phyloP scores from a whole-genome alignment of 2,329 filamentous ascomycete genomes.

The Endoconidiophora laricicola region DNA sequence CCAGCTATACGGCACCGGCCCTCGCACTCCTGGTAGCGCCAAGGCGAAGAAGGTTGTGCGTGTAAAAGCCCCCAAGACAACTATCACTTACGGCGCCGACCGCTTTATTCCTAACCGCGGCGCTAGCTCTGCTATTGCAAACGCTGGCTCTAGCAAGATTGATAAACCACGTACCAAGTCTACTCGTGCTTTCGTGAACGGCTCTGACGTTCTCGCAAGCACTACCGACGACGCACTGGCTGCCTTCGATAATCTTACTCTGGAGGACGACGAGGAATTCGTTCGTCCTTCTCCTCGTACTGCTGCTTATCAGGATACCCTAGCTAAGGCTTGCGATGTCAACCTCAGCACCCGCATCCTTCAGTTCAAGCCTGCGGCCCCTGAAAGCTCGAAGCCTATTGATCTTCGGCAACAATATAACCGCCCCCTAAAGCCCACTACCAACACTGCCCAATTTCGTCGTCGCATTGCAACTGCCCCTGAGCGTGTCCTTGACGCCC shows the following conservation, averaged over 20 bases:
- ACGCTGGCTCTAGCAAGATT: conserved; percentile 68
- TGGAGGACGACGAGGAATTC: conserved; percentile 55
- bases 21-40: conserved; percentile 40
- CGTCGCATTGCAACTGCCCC: conserved; percentile 87
- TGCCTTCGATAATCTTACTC: conserved; percentile 62
- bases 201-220: conserved; percentile 56
- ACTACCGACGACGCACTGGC: conserved; percentile 66
- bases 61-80: conserved; percentile 56
- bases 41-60: conserved; percentile 41
- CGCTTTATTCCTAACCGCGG: conserved; percentile 91
- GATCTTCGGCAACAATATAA: conserved; percentile 97
- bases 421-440: conserved; percentile 70
- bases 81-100: conserved; percentile 64
- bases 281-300: conserved; percentile 70
- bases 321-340: conserved; percentile 83
- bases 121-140: conserved; percentile 75
- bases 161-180: conserved; percentile 56
- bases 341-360: conserved; percentile 89
- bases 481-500: conserved; percentile 89
- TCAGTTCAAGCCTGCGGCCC: conserved; percentile 94
- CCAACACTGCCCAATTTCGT: conserved; percentile 66
- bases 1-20: conserved; percentile 68
- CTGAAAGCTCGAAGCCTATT: conserved; percentile 95
- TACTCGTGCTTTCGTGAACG: conserved; percentile 37
- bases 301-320: conserved; percentile 77